Conservation (phyloP, 805 yeast species). For the Metschnikowia kofuensis region DNA sequence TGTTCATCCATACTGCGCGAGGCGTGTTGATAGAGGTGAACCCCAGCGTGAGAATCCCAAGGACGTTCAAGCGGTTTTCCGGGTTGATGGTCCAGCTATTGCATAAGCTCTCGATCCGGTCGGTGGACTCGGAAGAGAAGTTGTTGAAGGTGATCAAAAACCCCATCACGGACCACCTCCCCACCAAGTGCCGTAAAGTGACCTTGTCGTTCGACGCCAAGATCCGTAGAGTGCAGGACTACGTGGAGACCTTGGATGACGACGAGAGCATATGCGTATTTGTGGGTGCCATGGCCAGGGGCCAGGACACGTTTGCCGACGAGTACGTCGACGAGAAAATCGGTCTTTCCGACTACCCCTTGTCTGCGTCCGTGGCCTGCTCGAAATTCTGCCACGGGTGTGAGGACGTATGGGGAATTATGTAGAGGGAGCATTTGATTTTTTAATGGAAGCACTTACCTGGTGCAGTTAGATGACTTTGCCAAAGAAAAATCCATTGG, state of each 20-base stretch:
- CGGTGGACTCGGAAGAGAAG: constrained; percentile 94
- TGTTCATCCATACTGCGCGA: constrained; percentile 91
- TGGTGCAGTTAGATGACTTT: no score
- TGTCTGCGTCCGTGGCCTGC: constrained; percentile 97
- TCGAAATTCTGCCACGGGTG: constrained; percentile 98
- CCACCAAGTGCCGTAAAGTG: constrained; percentile 90
- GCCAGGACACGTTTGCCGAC: constrained; percentile 95
- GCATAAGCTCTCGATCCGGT: constrained; percentile 87
- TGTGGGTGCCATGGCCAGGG: constrained; percentile 99
- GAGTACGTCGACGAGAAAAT: constrained; percentile 95
- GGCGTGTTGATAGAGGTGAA: constrained; percentile 95
- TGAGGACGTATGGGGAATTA: constrained; percentile 95
- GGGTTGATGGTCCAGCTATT: constrained; percentile 97
- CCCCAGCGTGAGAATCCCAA: constrained; percentile 94
- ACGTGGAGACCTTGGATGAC: constrained; percentile 70
- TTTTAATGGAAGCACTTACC: no score
- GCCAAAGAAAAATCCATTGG: no score
- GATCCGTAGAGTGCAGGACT: constrained; percentile 84
- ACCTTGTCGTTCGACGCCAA: constrained; percentile 92
- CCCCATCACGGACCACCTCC: constrained; percentile 95
- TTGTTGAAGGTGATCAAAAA: constrained; percentile 91
- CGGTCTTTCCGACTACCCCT: constrained; percentile 91
- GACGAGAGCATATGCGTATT: constrained; percentile 96
- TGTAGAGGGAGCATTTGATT: constrained; percentile 5
- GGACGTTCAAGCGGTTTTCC: constrained; percentile 96